Base-by-base conservation (phyloP, 768 basidiomycete genomes). In the Scleroderma citrinum region DNA sequence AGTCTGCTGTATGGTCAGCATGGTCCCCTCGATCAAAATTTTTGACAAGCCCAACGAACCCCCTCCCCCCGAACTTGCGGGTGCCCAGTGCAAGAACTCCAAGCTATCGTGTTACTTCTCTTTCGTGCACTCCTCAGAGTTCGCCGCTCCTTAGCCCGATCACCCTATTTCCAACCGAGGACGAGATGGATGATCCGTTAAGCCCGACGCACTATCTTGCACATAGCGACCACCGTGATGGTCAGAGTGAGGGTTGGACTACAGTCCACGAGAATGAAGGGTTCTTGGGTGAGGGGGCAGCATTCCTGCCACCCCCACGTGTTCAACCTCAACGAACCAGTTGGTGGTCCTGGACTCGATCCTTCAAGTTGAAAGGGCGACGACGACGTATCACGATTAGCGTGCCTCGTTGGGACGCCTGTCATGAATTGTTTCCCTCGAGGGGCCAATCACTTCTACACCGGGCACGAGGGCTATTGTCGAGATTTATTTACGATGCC, bases 331-430 rank as follows among this genome's bases (percentile, higher is more conserved):
- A 50, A 17, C 59, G 55, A n/a, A 24, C 23, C 52, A 53, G 48
- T 58, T 60, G 39, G 39, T 65, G 69, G 61, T 62, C 66, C 35
- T 78, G 73, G 71, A 71, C 75, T 17, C 78, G 76, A 72, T 70
- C 76, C 16, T 85, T 85, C 57, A 70, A 73, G 20, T 70, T 83
- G 47, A 60, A 70, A 23, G 81, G 81, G 1, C 71, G 78, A 24
- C 69, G 78, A 16, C 72, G 82, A 51, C 75, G 78, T n/a, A 58
- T 86, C 51, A 71, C 74, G 16, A 17, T 84, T 13, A 63, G 67
- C 5, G 48, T 73, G 24, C 80, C 81, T 0, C 46, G 53, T 57
- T 53, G 68, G 69, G 59, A 49, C 44, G 19, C 54, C 26, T 35
- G 53, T 54, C 6, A 57, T 37, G 41, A 46, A 23, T 43, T 46